Percentiles rank a stretch among this genome's conserved stretches.
Conservation (phyloP, 306 rosid species). For the Fragaria nilgerrensis region DNA sequence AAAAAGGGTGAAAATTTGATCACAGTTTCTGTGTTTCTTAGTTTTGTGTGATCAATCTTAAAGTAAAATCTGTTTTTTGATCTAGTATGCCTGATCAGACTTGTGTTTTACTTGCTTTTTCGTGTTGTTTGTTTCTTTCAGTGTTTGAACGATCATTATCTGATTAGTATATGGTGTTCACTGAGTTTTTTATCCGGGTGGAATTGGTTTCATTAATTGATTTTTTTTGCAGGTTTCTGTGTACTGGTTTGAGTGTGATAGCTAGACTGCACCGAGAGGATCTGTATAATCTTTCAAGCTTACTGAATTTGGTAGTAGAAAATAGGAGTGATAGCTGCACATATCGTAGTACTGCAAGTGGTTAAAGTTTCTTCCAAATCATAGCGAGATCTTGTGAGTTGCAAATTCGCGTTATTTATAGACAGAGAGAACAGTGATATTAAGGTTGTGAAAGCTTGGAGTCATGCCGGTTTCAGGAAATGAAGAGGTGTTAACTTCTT, state of each 20-base stretch:
- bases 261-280: slow-evolving; percentile 1
- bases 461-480: slow-evolving; percentile 79
- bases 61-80: background rate
- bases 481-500: slow-evolving; percentile 82
- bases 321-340: slow-evolving; percentile 20
- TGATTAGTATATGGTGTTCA: background rate
- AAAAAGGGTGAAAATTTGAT: background rate
- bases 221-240: slow-evolving; percentile 7
- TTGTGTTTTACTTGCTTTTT: background rate
- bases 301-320: slow-evolving; percentile 17
- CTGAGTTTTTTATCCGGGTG: no score
- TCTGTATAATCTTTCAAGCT: background rate
- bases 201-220: background rate
- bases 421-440: slow-evolving; percentile 28
- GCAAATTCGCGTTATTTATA: slow-evolving; percentile 25
- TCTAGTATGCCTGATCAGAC: background rate
- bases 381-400: slow-evolving; percentile 28
- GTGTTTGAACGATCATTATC: background rate
- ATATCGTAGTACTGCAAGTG: slow-evolving; percentile 11
- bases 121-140: background rate
- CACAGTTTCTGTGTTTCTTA: background rate
- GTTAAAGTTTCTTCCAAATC: slow-evolving; percentile 2
- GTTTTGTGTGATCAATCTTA: no score
- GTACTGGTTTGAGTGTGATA: slow-evolving; percentile 2
- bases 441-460: slow-evolving; percentile 47